Base-by-base conservation (phyloP, 2,329 filamentous ascomycete species). In the Daldinia eschscholtzii region DNA sequence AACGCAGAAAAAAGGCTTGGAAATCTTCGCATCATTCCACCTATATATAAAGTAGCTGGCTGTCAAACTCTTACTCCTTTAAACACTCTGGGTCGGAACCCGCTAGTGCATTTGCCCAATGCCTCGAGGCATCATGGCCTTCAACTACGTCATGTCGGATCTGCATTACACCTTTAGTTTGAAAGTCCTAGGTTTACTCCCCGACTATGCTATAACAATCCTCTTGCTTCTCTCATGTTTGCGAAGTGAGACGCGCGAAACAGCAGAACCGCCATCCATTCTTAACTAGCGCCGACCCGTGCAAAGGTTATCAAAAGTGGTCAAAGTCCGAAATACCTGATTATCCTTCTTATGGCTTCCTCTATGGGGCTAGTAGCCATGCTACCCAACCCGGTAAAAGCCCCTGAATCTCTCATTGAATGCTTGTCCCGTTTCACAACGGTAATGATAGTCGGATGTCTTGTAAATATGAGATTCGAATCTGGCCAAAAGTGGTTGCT, bases 261-360 rank as follows among this genome's bases (percentile, higher is more conserved):
- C 55, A 72, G 64, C 66, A 68, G 62, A 70, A 68, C 70, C 53
- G 68, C 72, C 72, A 65, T 72, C 75, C 69, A 55, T 67, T 52
- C 74, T 67, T 75, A 76, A 73, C 75, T 76, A 76, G 75, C 75
- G 74, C 75, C 75, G 63, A 70, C 63, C 65, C 57, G 64, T 73
- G 67, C 58, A 73, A 73, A 70, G 66, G 62, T 67, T 65, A 62
- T 65, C 58, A 61, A 67, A 68, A 60, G 65, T 69, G 65, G 62
- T 62, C 42, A 62, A 73, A 68, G 64, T 65, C 67, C 59, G 65
- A 68, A 66, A 72, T 60, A 48, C 67, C 68, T 41, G 52, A 67
- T 68, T 71, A 67, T 52, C 60, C 66, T 57, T 50, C 68, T 57
- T 23, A 37, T 59, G 50, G 48, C 52, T 61, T 59, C 62, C 56